phyloP scores from a whole-genome alignment of 148 eudicot species.

The Chenopodium quinoa region DNA sequence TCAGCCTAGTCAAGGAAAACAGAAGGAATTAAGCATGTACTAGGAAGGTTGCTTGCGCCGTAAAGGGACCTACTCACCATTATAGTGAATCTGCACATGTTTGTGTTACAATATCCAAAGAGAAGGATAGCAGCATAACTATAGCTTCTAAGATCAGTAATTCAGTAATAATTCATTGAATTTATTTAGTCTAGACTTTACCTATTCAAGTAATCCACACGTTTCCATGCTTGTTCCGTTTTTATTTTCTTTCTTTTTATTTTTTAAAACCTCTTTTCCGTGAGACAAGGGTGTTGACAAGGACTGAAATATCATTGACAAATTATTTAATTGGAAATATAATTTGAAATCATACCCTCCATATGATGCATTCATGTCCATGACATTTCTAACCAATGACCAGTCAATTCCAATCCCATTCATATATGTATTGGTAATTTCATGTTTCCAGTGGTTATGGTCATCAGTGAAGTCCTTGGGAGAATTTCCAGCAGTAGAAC shows the following conservation, averaged over 20 bases:
- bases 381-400: constrained; percentile 66
- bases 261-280: too few relatives aligned
- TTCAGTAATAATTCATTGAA: background rate
- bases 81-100: background rate
- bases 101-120: too few relatives aligned
- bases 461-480: constrained; percentile 57
- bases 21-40: too few relatives aligned
- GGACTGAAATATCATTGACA: background rate
- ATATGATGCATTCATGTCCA: constrained; percentile 75
- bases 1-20: too few relatives aligned
- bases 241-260: too few relatives aligned
- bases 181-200: background rate
- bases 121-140: too few relatives aligned
- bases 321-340: background rate
- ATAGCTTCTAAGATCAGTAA: background rate
- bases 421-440: constrained; percentile 52
- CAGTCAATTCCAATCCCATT: constrained; percentile 64
- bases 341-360: constrained; percentile 56
- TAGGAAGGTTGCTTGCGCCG: too few relatives aligned
- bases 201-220: background rate
- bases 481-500: constrained; percentile 53
- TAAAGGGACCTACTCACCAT: too few relatives aligned
- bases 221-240: background rate
- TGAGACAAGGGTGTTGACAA: background rate
- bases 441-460: constrained; percentile 56